Base-by-base conservation (phyloP, 805 yeast species). In the Lipomyces yamanashiensis region DNA sequence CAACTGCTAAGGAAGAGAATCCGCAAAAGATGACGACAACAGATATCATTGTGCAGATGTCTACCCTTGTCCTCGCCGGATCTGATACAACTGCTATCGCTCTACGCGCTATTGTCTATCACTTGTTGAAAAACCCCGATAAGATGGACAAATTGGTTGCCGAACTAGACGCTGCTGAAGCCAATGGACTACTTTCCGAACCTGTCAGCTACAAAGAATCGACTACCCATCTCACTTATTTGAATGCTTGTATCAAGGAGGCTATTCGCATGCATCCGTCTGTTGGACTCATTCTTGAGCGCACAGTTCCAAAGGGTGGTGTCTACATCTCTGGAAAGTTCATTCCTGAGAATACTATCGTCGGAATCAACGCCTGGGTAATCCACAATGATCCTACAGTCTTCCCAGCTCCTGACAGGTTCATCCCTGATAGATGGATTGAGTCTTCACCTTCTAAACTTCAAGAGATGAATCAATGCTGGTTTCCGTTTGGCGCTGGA, bases 401-500 rank as follows among this genome's bases (percentile, higher is more conserved):
- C 0, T 88, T 85, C 70, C 82, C 84, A 6, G 72, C 82, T 15
- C 84, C 89, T 0, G 80, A 81, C 23, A 54, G 50, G 13, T 87
- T 84, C 72, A 70, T 75, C n/a, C 90, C 90, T 1, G 86, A 83
- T 58, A 76, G 92, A 65, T 88, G 92, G 93, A 73, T 74, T 40
- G 48, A 54, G 7, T 40, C 63, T 23, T 72, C 70, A 1, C 69
- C 71, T 41, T 73, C 70, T 2, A 72, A 71, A 1, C 70, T 82
- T 40, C 79, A 75, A 58, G 59, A 58, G 8, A 87, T 85, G 84
- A 78, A 80, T 61, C 80, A 77, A 58, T 78, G 79, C 68, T 82
- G 87, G 80, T 82, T 87, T 81, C 85, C 88, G 0, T 88, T 88
- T 76, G 92, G 92, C 0, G 82, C 85, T 47, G 93, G 92, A 2